phyloP scores from a whole-genome alignment of 2,329 filamentous ascomycete genomes.

The Trichoderma arundinaceum region DNA sequence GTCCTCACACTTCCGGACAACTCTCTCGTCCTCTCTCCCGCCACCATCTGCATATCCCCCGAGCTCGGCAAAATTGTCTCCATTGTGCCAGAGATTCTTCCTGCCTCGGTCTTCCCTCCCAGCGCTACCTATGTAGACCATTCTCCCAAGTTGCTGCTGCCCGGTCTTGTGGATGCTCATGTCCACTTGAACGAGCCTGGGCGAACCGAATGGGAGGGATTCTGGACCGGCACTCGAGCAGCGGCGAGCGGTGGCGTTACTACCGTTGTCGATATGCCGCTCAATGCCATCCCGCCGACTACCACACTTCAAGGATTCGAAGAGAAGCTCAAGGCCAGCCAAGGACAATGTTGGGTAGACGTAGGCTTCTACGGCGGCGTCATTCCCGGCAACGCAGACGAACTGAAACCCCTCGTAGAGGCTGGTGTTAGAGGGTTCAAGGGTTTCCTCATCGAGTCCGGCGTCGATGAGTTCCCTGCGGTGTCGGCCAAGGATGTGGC shows the following conservation, averaged over 20 bases:
- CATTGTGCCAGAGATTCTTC: conserved; percentile 75
- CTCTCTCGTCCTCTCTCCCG: conserved; percentile 70
- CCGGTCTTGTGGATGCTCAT: conserved; percentile 93
- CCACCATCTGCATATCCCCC: conserved; percentile 80
- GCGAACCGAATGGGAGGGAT: conserved; percentile 97
- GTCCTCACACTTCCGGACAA: conserved; percentile 74
- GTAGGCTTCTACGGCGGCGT: conserved; percentile 98
- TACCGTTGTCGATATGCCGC: conserved; percentile 95
- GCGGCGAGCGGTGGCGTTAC: conserved; percentile 96
- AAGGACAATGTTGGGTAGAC: conserved; percentile 94
- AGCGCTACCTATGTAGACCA: conserved; percentile 80
- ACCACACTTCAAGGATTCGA: conserved; percentile 83
- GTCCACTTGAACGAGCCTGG: conserved; percentile 98
- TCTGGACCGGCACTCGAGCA: conserved; percentile 90
- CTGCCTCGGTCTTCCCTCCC: conserved; percentile 72
- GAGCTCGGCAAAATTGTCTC: conserved; percentile 82
- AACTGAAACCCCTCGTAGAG: conserved; percentile 80
- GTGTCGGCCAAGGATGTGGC: conserved; percentile 80
- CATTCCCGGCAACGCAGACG: conserved; percentile 82
- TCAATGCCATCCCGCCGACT: conserved; percentile 96
- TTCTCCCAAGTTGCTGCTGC: conserved; percentile 82
- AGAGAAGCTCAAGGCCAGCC: conserved; percentile 83
- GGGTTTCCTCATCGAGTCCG: conserved; percentile 95
- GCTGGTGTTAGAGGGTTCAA: conserved; percentile 95
- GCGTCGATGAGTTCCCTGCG: conserved; percentile 94